phyloP scores from a whole-genome alignment of 23 red algal genomes.

The Gracilaria vermiculophylla region DNA sequence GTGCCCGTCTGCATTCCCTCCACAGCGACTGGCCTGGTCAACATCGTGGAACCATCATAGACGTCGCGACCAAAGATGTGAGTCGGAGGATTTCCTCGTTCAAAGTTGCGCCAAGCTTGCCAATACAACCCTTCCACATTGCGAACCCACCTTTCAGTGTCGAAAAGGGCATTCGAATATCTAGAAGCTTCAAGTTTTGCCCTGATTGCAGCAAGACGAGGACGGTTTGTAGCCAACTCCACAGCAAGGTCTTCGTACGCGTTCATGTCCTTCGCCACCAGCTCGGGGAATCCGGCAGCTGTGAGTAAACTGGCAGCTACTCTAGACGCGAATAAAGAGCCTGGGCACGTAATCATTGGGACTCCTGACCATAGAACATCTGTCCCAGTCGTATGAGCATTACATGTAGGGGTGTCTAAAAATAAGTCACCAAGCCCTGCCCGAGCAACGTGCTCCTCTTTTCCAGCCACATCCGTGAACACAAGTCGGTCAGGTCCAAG shows the following conservation, averaged over 20 bases:
- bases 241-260: slow-evolving; percentile 82
- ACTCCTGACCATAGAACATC: slow-evolving; percentile 84
- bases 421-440: slow-evolving; percentile 79
- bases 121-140: slow-evolving; percentile 78
- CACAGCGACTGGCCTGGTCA: slow-evolving; percentile 29
- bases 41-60: slow-evolving; percentile 55
- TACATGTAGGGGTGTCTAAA: slow-evolving; percentile 82
- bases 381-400: slow-evolving; percentile 82
- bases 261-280: slow-evolving; percentile 67
- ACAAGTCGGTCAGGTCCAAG: slow-evolving; percentile 62
- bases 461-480: slow-evolving; percentile 80
- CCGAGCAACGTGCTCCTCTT: slow-evolving; percentile 83
- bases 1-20: slow-evolving; percentile 42
- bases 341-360: slow-evolving; percentile 77
- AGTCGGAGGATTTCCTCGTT: slow-evolving; percentile 34
- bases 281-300: slow-evolving; percentile 73
- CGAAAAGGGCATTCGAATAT: slow-evolving; percentile 56
- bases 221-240: slow-evolving; percentile 57
- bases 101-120: slow-evolving; percentile 69
- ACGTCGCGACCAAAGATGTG: slow-evolving; percentile 65
- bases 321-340: slow-evolving; percentile 69
- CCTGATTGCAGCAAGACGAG: slow-evolving; percentile 19
- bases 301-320: slow-evolving; percentile 78
- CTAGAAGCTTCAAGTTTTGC: slow-evolving; percentile 42
- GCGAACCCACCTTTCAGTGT: slow-evolving; percentile 77